Base-by-base conservation (phyloP, 805 yeast genomes). In the Candida nanaspora region DNA sequence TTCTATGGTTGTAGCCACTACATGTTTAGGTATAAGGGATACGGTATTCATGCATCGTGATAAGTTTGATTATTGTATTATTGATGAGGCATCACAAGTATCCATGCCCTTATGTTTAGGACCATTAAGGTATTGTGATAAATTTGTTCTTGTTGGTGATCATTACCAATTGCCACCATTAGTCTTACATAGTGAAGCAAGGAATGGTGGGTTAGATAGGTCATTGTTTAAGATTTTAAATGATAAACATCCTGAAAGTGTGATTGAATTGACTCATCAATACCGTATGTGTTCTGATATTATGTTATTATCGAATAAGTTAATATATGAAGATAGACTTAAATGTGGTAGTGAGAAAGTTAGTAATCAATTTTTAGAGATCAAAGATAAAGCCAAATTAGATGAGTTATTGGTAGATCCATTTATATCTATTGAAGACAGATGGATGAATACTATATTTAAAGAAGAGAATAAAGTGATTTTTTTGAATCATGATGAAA, bases 11-110 rank as follows among this genome's bases (percentile, higher is more conserved):
- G 93, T 93, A 1, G 98, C 96, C 0, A 74, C 88, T 2, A 93
- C 98, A 0, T 86, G 95, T 53, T 65, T 91, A 34, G 89, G 95
- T 0, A 72, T 87, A 15, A 70, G 64, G 28, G 86, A 82, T 53
- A 68, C 79, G 55, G 59, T 79, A 2, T 81, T 88, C 51, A 66
- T 57, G 18, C 60, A 69, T 40, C 62, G 72, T 52, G 67, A 52
- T 27, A 69, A 65, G 14, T 93, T 93, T 60, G 98, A 93, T 53
- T 91, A 85, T 55, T 94, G 97, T 55, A 88, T 93, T 33, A 74
- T 93, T 34, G 99, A 93, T 59, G 99, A 93, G 59, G 98, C 98
- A 0, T 88, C 97, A 1, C 98, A 93, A 55, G 85, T 91, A 0
- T 82, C 97, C 0, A 70, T 91, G 70, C 98, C 99, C 0, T 71